phyloP scores from a whole-genome alignment of 2,329 filamentous ascomycete species.

The Tolypocladium amazonense region DNA sequence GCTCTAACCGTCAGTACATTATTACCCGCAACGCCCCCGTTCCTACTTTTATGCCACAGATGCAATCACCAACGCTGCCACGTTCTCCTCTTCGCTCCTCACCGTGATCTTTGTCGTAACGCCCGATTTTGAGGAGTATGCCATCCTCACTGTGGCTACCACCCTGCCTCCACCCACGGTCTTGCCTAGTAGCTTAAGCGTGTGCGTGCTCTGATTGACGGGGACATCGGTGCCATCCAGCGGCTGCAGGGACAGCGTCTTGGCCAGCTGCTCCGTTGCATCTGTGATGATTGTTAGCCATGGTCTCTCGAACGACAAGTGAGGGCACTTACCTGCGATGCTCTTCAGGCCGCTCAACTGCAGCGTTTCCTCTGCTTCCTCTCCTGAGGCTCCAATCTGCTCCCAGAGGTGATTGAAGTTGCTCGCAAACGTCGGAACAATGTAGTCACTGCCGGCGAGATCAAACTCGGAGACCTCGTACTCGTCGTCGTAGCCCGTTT shows the following conservation, averaged over 20 bases:
- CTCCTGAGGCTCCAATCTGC: slow-evolving; percentile 77
- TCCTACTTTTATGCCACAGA: slow-evolving; percentile 58
- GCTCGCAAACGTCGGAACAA: slow-evolving; percentile 84
- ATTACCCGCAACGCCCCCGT: slow-evolving; percentile 25
- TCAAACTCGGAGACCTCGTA: slow-evolving; percentile 95
- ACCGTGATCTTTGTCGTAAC: slow-evolving; percentile 94
- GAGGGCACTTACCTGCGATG: slow-evolving; percentile 64
- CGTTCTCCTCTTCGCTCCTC: slow-evolving; percentile 83
- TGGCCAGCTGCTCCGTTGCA: slow-evolving; percentile 82
- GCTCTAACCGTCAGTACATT: slow-evolving; percentile 20
- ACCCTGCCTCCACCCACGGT: slow-evolving; percentile 85
- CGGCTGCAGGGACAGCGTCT: slow-evolving; percentile 80
- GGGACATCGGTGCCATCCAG: slow-evolving; percentile 90
- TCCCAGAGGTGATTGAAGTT: slow-evolving; percentile 97
- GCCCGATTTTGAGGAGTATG: slow-evolving; percentile 81
- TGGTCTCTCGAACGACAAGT: not conserved
- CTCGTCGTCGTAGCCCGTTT: slow-evolving; percentile 89
- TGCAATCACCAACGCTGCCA: slow-evolving; percentile 74
- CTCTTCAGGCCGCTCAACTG: slow-evolving; percentile 82
- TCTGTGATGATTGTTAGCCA: slow-evolving; percentile 41
- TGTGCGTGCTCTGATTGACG: slow-evolving; percentile 80
- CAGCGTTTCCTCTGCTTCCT: slow-evolving; percentile 84
- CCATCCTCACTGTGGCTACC: slow-evolving; percentile 82
- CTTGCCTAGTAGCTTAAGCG: slow-evolving; percentile 92
- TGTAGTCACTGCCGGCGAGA: slow-evolving; percentile 82